Percentiles rank a stretch among this genome's conserved stretches.
These are phyloP conservation scores for Scleroderma bovista DNA, from an alignment of 768 basidiomycete genomes.

Conservation along the genomic window DNA sequence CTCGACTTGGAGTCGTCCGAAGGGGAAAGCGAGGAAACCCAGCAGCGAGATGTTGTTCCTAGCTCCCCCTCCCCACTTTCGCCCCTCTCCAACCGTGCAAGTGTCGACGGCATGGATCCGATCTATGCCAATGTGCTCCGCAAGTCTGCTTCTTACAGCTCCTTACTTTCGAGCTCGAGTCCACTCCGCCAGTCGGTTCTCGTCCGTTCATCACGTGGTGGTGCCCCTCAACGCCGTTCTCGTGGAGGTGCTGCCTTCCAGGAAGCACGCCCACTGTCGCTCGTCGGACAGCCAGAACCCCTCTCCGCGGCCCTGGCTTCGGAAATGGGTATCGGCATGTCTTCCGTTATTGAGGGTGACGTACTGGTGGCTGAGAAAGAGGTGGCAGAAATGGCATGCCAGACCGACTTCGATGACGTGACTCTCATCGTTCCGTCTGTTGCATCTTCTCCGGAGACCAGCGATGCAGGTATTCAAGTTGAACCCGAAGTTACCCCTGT, in stretches of 20 bases:
- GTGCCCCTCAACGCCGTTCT: constrained; percentile 45
- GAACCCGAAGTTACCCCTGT: constrained; percentile 19
- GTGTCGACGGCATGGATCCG: constrained; percentile 86
- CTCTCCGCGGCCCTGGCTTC: constrained; percentile 67
- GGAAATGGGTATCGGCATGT: constrained; percentile 50
- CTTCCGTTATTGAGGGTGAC: constrained; percentile 36
- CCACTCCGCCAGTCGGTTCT: constrained; percentile 59
- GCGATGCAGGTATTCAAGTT: constrained; percentile 39
- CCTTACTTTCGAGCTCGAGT: constrained; percentile 43
- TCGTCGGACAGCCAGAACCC: constrained; percentile 69
- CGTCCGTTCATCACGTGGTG: constrained; percentile 43
- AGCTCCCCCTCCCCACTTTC: constrained; percentile 38
- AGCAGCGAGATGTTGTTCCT: constrained; percentile 18
- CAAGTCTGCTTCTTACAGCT: constrained; percentile 40
- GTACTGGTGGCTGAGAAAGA: constrained; percentile 34
- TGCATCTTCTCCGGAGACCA: constrained; percentile 18
- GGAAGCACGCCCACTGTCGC: constrained; percentile 62
- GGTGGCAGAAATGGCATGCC: constrained; percentile 58
- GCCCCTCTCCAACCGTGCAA: constrained; percentile 54
- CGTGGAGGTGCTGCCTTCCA: constrained; percentile 68
- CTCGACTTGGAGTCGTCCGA: constrained; percentile 21
- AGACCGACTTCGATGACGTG: constrained; percentile 48
- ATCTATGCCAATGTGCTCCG: constrained; percentile 74
- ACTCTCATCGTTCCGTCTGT: constrained; percentile 25
- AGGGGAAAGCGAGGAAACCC: constrained; percentile 22